Evolutionary conservation across 2,329 filamentous ascomycete genomes (phyloP).

Genomic region (Lasiodiplodia hormozganensis): DNA sequence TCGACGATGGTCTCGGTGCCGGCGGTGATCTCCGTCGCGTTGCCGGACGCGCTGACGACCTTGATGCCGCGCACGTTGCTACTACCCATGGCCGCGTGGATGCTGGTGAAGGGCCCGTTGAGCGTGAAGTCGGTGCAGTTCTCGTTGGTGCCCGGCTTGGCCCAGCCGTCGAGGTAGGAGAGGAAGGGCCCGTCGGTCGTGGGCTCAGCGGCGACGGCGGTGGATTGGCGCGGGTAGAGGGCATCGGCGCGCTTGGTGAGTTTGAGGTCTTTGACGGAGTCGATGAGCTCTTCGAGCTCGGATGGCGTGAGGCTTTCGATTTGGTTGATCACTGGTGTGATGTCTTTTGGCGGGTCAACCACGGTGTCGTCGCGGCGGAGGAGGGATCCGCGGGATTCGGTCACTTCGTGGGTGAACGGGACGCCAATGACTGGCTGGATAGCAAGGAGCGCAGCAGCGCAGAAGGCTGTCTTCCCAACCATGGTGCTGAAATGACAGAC

Average conservation of each 20-base stretch:
- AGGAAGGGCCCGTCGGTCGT: not conserved
- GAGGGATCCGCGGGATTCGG: not conserved
- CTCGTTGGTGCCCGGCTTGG: not conserved
- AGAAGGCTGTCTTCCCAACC: not conserved
- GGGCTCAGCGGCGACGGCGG: not conserved
- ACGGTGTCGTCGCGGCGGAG: not conserved
- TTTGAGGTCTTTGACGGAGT: not conserved
- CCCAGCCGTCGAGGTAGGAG: constrained; percentile 7
- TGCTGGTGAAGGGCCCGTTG: constrained; percentile 13
- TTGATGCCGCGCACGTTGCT: constrained; percentile 12
- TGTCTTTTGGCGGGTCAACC: not conserved
- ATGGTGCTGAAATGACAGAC: not conserved
- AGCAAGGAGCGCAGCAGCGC: not conserved
- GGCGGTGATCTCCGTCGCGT: not conserved
- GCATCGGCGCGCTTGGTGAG: not conserved
- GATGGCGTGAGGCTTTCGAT: not conserved
- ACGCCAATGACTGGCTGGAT: not conserved
- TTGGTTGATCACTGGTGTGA: not conserved
- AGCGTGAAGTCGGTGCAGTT: constrained; percentile 8
- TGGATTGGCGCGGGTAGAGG: not conserved
- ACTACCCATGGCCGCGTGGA: constrained; percentile 9
- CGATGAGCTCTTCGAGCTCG: not conserved
- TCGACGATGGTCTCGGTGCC: constrained; percentile 7
- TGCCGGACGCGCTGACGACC: not conserved
- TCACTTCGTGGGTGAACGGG: not conserved